phyloP scores from a whole-genome alignment of 75 land plant genomes.

The Chamaecyparis obtusa region DNA sequence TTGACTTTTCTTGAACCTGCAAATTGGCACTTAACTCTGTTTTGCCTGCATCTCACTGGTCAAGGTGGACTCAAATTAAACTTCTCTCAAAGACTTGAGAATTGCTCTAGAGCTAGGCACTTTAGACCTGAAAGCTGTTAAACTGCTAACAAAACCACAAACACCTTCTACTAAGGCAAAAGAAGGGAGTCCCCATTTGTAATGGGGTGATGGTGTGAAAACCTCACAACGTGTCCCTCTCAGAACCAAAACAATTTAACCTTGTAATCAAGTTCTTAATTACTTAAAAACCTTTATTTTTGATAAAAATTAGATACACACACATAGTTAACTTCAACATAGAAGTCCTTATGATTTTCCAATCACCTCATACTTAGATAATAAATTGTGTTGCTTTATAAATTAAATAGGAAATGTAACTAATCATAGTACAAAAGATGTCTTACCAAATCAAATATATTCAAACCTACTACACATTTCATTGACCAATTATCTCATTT shows the following conservation, averaged over 20 bases:
- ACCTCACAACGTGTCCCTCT: no score
- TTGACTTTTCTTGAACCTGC: no score
- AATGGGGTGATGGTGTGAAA: no score
- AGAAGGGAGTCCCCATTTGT: no score
- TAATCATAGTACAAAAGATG: background rate
- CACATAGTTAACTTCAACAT: background rate
- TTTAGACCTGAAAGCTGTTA: no score
- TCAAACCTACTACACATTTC: background rate
- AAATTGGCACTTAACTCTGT: no score
- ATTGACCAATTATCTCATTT: background rate
- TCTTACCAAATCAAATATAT: background rate
- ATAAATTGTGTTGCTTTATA: background rate
- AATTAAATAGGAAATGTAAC: background rate
- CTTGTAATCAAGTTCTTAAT: background rate
- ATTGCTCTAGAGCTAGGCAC: no score
- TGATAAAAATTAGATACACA: background rate
- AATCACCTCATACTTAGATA: background rate
- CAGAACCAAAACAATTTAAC: background rate
- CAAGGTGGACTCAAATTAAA: no score
- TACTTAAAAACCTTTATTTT: background rate
- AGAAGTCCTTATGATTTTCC: background rate
- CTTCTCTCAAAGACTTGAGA: no score
- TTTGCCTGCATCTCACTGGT: no score
- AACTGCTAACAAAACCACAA: no score
- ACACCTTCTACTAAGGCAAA: no score